Percentiles rank a stretch among this genome's conserved stretches.
Conservation (phyloP, 179 eudicot species). For the Drosera spatulata region DNA sequence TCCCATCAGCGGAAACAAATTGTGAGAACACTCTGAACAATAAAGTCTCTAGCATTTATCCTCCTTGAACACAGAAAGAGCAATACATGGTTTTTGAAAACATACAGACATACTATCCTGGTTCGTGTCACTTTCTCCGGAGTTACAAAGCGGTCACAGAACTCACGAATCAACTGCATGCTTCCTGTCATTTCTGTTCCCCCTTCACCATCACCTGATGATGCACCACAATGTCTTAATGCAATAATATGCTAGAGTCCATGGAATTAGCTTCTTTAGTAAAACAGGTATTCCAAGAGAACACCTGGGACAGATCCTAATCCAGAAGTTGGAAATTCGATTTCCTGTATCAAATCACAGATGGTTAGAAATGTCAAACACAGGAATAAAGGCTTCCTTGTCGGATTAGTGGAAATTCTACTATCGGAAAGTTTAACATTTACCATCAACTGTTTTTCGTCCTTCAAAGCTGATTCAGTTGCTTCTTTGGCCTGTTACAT, state of each 20-base stretch:
- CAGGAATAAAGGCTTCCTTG: slow-evolving; percentile 2
- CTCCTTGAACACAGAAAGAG: neutral
- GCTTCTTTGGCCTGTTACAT: slow-evolving; percentile 78
- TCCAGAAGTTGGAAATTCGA: slow-evolving; percentile 94
- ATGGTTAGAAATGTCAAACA: slow-evolving; percentile 19
- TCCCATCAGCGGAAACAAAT: no score
- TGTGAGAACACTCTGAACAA: no score
- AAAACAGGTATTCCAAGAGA: slow-evolving; percentile 2
- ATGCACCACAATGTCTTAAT: slow-evolving; percentile 5
- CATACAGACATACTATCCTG: slow-evolving; percentile 67
- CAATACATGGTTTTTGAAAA: slow-evolving; percentile 13
- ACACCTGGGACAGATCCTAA: slow-evolving; percentile 83
- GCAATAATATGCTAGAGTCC: neutral
- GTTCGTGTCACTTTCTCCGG: slow-evolving; percentile 72
- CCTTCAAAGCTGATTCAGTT: slow-evolving; percentile 60
- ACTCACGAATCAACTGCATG: slow-evolving; percentile 86
- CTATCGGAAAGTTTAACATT: slow-evolving; percentile 4
- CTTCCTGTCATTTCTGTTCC: slow-evolving; percentile 96
- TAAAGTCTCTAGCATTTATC: no score
- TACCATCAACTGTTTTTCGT: slow-evolving; percentile 73
- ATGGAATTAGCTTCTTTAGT: neutral
- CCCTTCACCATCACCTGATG: slow-evolving; percentile 91
- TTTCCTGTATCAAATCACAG: slow-evolving; percentile 43
- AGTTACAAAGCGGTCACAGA: slow-evolving; percentile 62
- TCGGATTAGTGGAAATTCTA: neutral